These are phyloP conservation scores for Paspalum vaginatum DNA, from an alignment of 176 grass and related monocot species.

Conservation along the genomic window DNA sequence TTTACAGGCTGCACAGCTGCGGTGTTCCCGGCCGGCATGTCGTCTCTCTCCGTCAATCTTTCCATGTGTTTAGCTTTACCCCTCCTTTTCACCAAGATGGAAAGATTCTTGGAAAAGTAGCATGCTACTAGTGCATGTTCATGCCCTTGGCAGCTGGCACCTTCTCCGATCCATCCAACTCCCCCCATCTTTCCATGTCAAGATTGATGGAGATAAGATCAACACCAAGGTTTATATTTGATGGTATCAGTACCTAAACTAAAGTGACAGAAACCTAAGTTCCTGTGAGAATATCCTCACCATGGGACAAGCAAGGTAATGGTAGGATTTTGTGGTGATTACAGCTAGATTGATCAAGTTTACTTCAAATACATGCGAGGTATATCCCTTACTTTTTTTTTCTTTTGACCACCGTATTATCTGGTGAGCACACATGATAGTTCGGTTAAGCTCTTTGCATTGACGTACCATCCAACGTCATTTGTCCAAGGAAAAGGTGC, in stretches of 20 bases:
- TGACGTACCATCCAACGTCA: too few species aligned
- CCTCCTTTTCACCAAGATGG: slow-evolving; percentile 40
- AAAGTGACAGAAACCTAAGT: too few species aligned
- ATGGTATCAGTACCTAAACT: neutral
- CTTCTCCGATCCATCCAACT: neutral
- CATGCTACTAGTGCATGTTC: slow-evolving; percentile 21
- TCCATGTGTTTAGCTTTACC: slow-evolving; percentile 32
- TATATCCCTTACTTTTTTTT: too few species aligned
- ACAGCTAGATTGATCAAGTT: too few species aligned
- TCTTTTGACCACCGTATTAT: too few species aligned
- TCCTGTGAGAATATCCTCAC: too few species aligned
- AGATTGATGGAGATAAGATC: neutral
- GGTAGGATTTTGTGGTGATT: too few species aligned
- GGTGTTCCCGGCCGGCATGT: neutral
- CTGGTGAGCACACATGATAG: too few species aligned
- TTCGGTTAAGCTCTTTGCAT: too few species aligned
- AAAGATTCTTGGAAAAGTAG: slow-evolving; percentile 47
- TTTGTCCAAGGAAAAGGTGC: too few species aligned
- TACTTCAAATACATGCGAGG: too few species aligned
- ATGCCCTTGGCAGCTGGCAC: neutral
- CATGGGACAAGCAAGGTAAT: too few species aligned
- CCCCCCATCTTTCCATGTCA: neutral
- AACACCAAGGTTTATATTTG: neutral
- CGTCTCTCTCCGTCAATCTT: slow-evolving; percentile 25
- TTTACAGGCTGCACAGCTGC: slow-evolving; percentile 43